phyloP scores from a whole-genome alignment of 2,329 filamentous ascomycete genomes.

The Calycina herbarum region DNA sequence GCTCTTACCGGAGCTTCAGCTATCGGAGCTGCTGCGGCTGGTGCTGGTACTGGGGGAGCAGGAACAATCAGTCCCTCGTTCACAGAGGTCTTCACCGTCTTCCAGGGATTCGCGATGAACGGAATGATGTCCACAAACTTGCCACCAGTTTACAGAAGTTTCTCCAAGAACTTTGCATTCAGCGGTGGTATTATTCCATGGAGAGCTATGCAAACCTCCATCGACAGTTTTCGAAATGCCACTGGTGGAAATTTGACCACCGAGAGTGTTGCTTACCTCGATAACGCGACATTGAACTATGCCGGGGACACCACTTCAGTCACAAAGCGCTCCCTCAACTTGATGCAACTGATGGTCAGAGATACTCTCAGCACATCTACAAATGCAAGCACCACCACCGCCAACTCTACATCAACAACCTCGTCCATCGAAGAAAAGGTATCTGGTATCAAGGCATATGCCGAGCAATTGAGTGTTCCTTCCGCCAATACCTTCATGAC shows the following conservation, averaged over 20 bases:
- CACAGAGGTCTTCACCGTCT: conserved; percentile 80
- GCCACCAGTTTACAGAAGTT: conserved; percentile 83
- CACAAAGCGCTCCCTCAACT: conserved; percentile 52
- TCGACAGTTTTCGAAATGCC: conserved; percentile 76
- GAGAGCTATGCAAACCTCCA: conserved; percentile 74
- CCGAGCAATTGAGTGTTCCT: conserved; percentile 82
- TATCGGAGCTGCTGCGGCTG: conserved; percentile 56
- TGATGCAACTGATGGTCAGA: conserved; percentile 57
- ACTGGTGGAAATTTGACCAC: conserved; percentile 86
- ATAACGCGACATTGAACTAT: conserved; percentile 74
- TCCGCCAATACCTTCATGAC: conserved; percentile 96
- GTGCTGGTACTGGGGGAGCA: conserved; percentile 52
- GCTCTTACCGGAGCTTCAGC: conserved; percentile 72
- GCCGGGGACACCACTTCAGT: conserved; percentile 55
- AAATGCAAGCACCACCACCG: conserved; percentile 37
- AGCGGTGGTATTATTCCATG: conserved; percentile 82
- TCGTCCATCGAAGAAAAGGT: conserved; percentile 53
- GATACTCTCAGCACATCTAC: conserved; percentile 51
- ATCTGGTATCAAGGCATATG: conserved; percentile 76
- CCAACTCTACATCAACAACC: conserved; percentile 25
- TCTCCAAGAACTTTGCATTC: conserved; percentile 91
- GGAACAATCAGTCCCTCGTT: conserved; percentile 79
- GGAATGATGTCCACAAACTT: conserved; percentile 94
- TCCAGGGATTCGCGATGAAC: conserved; percentile 92
- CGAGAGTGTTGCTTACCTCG: conserved; percentile 74